Base-by-base conservation (phyloP, 176 grass and related monocot species). In the Juncus effusus region DNA sequence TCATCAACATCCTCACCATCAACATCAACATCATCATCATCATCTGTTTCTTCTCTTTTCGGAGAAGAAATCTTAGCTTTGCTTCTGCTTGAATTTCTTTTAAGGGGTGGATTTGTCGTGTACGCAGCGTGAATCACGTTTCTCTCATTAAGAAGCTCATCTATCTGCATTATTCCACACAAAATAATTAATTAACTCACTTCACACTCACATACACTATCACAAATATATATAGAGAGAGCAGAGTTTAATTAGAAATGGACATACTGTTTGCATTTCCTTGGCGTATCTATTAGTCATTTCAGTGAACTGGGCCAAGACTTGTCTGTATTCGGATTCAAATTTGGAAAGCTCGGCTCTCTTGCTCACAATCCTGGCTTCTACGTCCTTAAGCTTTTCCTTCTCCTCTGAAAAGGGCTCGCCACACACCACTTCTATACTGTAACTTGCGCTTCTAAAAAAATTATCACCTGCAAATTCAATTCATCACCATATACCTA, bases 251-350 rank as follows among this genome's bases (percentile, higher is more conserved):
- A 47, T 47, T 47, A 47, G 9, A 47, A 47, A 47, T 47, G 35
- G 36, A 74, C 61, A 51, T 84, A 99, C 95, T 51, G 75, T 69
- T 90, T 87, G 89, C 89, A 94, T 87, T 94, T 99, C 95, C 73
- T 99, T 83, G 13, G 95, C 75, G 60, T 94, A 99, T 90, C 77
- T 81, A 77, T 59, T 94, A n/a, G 89, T 99, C 89, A 99, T 99
- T 70, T 90, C 89, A 38, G 86, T 90, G 71, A 99, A 99, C 74
- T 84, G 86, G 3, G 89, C 76, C 65, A 99, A 85, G 72, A 99
- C 95, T 77, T 99, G 88, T 52, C 89, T 84, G 45, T 99, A 99
- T 63, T 99, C 95, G 0, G 89, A 52, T 73, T 94, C 89, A 72
- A 99, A 99, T 80, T 94, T 94, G 44, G 95, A 99, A 19, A 99